These are phyloP conservation scores for Sinapis alba DNA, from an alignment of 441 rosid genomes.

Conservation along the genomic window DNA sequence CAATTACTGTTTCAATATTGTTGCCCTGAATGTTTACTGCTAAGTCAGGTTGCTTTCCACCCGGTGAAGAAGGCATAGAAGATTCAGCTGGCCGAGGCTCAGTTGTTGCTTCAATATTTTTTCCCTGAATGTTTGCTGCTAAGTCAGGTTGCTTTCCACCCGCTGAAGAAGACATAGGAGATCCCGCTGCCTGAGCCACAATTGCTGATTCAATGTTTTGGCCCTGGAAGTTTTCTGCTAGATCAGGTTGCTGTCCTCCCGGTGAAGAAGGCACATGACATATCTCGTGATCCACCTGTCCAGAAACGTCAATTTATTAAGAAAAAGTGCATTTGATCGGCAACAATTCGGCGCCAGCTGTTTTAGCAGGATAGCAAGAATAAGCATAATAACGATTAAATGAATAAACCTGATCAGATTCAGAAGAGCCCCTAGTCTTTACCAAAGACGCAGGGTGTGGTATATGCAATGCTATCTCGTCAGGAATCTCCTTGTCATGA, in stretches of 20 bases:
- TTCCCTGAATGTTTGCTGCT: slow-evolving; percentile 5
- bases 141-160: background rate
- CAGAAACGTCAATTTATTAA: slow-evolving; percentile 19
- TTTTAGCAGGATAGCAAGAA: slow-evolving; percentile 13
- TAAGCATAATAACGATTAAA: slow-evolving; percentile 7
- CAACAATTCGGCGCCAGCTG: background rate
- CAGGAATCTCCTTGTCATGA: slow-evolving; percentile 25
- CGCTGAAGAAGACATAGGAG: slow-evolving; percentile 13
- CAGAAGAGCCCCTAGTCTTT: slow-evolving; percentile 31
- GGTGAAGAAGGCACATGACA: slow-evolving; percentile 23
- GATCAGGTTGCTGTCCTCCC: slow-evolving; percentile 17
- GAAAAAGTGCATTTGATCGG: slow-evolving; percentile 8
- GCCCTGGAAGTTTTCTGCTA: slow-evolving; percentile 16
- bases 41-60: slow-evolving; percentile 10
- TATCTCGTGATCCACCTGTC: slow-evolving; percentile 31
- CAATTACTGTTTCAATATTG: slow-evolving; percentile 11
- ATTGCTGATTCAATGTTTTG: background rate
- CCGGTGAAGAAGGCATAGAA: slow-evolving; percentile 22
- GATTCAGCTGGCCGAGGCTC: slow-evolving; percentile 14
- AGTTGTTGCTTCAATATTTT: slow-evolving; percentile 12
- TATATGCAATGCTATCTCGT: slow-evolving; percentile 20
- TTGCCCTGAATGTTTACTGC: slow-evolving; percentile 13
- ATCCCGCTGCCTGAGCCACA: slow-evolving; percentile 19
- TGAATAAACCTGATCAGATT: slow-evolving; percentile 42
- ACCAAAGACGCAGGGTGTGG: slow-evolving; percentile 24